Base-by-base conservation (phyloP, 1,284 basidiomycete species). In the Austroboletus novae-zelandiae region DNA sequence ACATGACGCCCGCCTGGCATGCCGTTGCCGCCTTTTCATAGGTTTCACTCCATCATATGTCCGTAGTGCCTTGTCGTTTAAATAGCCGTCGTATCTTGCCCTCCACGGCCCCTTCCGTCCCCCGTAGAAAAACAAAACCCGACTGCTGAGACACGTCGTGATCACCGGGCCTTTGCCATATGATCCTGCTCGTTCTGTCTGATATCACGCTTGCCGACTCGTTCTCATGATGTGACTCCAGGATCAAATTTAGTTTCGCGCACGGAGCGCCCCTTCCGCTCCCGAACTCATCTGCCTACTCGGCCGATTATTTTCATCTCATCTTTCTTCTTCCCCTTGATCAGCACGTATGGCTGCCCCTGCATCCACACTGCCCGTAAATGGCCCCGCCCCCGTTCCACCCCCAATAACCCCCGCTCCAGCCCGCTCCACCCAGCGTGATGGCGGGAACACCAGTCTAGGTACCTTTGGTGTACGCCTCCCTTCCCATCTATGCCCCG, bases 401-500 rank as follows among this genome's bases (percentile, higher is more conserved):
- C 29, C 51, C 0, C 6, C 46, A 4, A 0, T 44, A 1, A 1
- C 57, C 2, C 1, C 51, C 0, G 80, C 80, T 2, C 83, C 83
- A n/a, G 72, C 81, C 27, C 80, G 86, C 50, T 75, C 78, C 32
- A 65, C 74, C 9, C 77, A 78, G 56, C 73, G 81, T 48, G 83
- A 83, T 57, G 80, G 76, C 30, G 78, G 78, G 40, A 83, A 77
- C 52, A 78, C 75, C 67, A 88, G 76, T 58, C 70, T 91, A 47
- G 91, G 91, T 39, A 94, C 92, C 9, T 96, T 94, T 65, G 88
- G 89, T 35, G 92, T 88, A 66, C 55, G 75, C 53, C 54, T 47
- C 54, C 23, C 46, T 30, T 44, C 1, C 45, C 25, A 25, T 32
- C 17, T 15, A 1, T 4, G 1, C 18, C 7, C 23, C 30, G 17